Base-by-base conservation (phyloP, 768 basidiomycete species). In the Phylloporus sp. region DNA sequence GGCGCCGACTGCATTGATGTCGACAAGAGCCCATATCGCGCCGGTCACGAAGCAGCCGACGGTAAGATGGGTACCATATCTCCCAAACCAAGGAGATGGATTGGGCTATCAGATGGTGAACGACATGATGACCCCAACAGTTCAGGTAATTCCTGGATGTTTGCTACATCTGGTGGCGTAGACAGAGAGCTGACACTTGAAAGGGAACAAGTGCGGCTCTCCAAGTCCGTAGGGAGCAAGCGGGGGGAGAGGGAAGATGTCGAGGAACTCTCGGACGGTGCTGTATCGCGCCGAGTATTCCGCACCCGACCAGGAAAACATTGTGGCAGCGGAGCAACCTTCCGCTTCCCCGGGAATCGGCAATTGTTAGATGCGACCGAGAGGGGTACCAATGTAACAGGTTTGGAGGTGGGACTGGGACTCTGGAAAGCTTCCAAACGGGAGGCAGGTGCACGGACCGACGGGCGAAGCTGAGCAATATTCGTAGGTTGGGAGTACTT, bases 301-400 rank as follows among this genome's bases (percentile, higher is more conserved):
- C 17, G 35, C 21, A 9, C 32, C 40, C 24, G 45, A n/a, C 21
- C 26, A 0, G 48, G 46, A n/a, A 38, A 41, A 37, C 43, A 47
- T 29, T n/a, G 48, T 1, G 54, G 58, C 20, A 60, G 31, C 0
- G 46, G 36, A 1, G 28, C 20, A 18, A 15, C 48, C 38, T 53
- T 59, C 13, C 45, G 47, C 8, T 47, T 42, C 6, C 15, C 2
- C 6, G 1, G 13, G 7, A 22, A 11, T 3, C 10, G 6, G 18
- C 11, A 44, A 27, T 20, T 48, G 11, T 20, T 18, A 5, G 3
- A 6, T 26, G 43, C n/a, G 1, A 5, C 1, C 3, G 32, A 42
- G 8, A 7, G 9, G 0, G 57, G 45, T 7, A 60, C 33, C 32
- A 60, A 34, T 9, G 57, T 60, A 5, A 35, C 17, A 2, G 40